Conservation (phyloP, 2,329 filamentous ascomycete genomes). For the Aspergillus thermomutatus region DNA sequence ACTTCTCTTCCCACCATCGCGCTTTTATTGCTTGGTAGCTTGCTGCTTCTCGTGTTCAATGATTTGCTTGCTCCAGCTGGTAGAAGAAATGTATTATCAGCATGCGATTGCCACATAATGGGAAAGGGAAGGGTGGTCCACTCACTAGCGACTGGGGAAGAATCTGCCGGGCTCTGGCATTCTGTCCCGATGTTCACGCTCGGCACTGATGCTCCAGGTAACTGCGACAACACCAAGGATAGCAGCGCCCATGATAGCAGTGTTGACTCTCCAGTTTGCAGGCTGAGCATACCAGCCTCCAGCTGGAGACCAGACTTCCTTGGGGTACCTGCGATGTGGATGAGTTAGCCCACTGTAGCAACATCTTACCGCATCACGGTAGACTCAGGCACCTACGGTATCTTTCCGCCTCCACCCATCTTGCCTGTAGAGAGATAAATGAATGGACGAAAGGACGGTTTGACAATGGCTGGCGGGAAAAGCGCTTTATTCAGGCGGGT, state of each 20-base stretch:
- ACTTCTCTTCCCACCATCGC: slow-evolving; percentile 3
- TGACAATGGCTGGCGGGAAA: slow-evolving; percentile 20
- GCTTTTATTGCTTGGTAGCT: slow-evolving; percentile 40
- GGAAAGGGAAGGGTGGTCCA: slow-evolving; percentile 21
- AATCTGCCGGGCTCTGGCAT: slow-evolving; percentile 76
- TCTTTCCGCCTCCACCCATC: slow-evolving; percentile 76
- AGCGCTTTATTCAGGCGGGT: slow-evolving; percentile 21
- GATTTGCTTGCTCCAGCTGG: slow-evolving; percentile 69
- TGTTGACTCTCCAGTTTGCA: slow-evolving; percentile 92
- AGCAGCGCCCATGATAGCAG: slow-evolving; percentile 67
- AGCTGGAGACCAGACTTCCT: slow-evolving; percentile 98
- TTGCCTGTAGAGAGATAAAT: slow-evolving; percentile 27
- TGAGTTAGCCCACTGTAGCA: slow-evolving; percentile 20
- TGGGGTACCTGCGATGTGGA: slow-evolving; percentile 69
- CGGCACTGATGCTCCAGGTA: slow-evolving; percentile 69
- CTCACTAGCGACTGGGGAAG: slow-evolving; percentile 81
- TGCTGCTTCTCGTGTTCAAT: slow-evolving; percentile 61
- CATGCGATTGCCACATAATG: slow-evolving; percentile 4
- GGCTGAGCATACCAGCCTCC: slow-evolving; percentile 98
- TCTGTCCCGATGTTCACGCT: slow-evolving; percentile 67
- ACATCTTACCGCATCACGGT: slow-evolving; percentile 13
- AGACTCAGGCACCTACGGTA: slow-evolving; percentile 58
- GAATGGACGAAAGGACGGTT: slow-evolving; percentile 16
- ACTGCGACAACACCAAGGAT: slow-evolving; percentile 66
- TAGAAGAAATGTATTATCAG: slow-evolving; percentile 14